A percentile compares a stretch with the other conserved stretches of the same genome.
Evolutionary conservation across 352 stramenopile genomes (phyloP).

Genomic region (Peronosclerospora sorghi): DNA sequence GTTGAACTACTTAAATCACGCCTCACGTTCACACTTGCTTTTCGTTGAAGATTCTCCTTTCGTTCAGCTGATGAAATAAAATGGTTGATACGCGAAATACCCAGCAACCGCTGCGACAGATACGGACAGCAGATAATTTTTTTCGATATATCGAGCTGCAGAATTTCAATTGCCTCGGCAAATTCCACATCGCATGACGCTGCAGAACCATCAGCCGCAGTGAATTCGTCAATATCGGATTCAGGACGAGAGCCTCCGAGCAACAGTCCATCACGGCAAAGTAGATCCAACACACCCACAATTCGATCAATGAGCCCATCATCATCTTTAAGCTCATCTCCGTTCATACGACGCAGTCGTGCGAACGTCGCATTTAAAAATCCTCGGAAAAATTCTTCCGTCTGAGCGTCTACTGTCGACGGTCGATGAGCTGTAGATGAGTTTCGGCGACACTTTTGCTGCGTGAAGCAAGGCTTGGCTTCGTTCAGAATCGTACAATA

Average conservation of each 20-base stretch:
- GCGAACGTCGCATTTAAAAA: conserved; percentile 65
- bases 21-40: conserved; percentile 41
- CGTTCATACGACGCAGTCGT: conserved; percentile 49
- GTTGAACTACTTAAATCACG: conserved; percentile 25
- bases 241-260: conserved; percentile 24
- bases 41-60: conserved; percentile 50
- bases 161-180: conserved; percentile 68
- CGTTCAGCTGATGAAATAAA: conserved; percentile 69
- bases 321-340: conserved; percentile 72
- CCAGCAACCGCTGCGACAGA: conserved; percentile 56
- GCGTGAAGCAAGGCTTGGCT: conserved; percentile 61
- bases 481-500: conserved; percentile 58
- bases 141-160: conserved; percentile 77
- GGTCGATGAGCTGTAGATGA: conserved; percentile 26
- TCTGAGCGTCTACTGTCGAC: conserved; percentile 26
- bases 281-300: conserved; percentile 46
- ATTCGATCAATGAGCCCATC: conserved; percentile 69
- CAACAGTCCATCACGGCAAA: conserved; percentile 57
- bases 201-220: conserved; percentile 6
- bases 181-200: conserved; percentile 32
- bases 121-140: conserved; percentile 82
- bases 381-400: conserved; percentile 72
- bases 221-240: conserved; percentile 18
- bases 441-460: conserved; percentile 45
- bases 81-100: conserved; percentile 61